Evolutionary conservation across 2,329 filamentous ascomycete species (phyloP), one percentile per base, ranked within the genome.

Genomic region (Ascochyta koolunga): DNA sequence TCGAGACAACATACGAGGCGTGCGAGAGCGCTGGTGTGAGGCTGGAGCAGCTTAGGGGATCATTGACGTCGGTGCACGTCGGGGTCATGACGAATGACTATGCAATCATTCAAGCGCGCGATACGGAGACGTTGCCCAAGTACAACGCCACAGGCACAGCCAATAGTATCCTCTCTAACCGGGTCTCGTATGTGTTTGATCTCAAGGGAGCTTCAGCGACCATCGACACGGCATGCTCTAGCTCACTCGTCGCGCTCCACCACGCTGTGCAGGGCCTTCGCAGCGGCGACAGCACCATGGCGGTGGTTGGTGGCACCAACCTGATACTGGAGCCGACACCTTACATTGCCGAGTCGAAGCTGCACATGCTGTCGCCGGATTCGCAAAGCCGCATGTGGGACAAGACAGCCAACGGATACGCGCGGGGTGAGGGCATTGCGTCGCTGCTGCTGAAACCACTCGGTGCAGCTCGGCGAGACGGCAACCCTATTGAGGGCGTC

Each of bases 341-440:
- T n/a, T 32, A 32, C 7, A 4, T 32, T 15, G 13, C n/a, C 13
- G n/a, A 5, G 13, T 6, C 29, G 29, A 38, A 21, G 16, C 16
- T 36, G 4, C n/a, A 36, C 9, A 21, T 36, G 16, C 18, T 36
- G 8, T 36, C 33, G n/a, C 33, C 33, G 5, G 8, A 21, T 4
- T 3, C 5, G 16, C 16, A 11, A 21, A 10, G 5, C 5, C 11
- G 60, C 32, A 68, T 66, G 27, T 77, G 68, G 50, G 86, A 86
- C 60, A 66, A 76, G 9, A 76, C 78, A 1, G 86, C 84, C 11
- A 82, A 84, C 54, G 87, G 87, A 0, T 89, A 88, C 62, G 85
- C 82, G 0, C 78, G 86, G 31, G 86, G 86, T 1, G 87, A 89
- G 62, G 86, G 86, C 0, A 75, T 84, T 3, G 59, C 54, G 1